Percentiles rank a stretch among this genome's conserved stretches.
These are phyloP conservation scores for Epichloe coenophiala DNA, from an alignment of 2,329 filamentous ascomycete genomes.

Conservation along the genomic window DNA sequence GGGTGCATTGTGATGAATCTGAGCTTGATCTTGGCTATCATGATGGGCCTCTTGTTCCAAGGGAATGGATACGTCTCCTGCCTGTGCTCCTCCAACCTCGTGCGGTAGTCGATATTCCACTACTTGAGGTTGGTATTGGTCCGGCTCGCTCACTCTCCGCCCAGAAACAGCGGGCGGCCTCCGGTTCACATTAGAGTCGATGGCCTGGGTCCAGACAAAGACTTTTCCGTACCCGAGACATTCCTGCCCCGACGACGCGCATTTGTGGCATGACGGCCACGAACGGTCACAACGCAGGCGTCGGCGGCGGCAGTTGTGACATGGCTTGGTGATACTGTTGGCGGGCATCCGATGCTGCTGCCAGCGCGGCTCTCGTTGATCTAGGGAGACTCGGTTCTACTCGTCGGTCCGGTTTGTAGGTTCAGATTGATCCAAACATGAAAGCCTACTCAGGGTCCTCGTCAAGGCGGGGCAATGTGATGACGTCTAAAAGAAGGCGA, in stretches of 20 bases:
- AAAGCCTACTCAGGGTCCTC: not conserved
- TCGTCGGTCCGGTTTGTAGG: not conserved
- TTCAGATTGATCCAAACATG: not conserved
- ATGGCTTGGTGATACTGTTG: slow-evolving; percentile 30
- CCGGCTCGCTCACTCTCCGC: slow-evolving; percentile 1
- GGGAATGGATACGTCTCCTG: not conserved
- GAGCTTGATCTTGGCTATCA: not conserved
- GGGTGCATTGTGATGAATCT: not conserved
- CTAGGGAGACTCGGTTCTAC: not conserved
- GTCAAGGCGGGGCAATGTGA: not conserved
- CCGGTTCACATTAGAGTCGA: slow-evolving; percentile 35
- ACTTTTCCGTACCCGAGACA: slow-evolving; percentile 50
- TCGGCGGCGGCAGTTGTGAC: slow-evolving; percentile 48
- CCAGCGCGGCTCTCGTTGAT: not conserved
- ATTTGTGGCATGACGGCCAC: slow-evolving; percentile 46
- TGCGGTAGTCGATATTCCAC: not conserved
- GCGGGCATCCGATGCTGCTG: slow-evolving; percentile 14
- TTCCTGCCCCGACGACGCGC: slow-evolving; percentile 37
- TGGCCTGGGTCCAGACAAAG: slow-evolving; percentile 44
- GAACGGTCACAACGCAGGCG: slow-evolving; percentile 50
- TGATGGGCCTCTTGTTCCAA: not conserved
- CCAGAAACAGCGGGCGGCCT: slow-evolving; percentile 16
- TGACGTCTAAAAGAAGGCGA: not conserved
- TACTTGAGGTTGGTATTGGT: not conserved
- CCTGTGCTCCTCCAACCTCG: not conserved